These are phyloP conservation scores for Pontederia crassipes DNA, from an alignment of 176 grass and related monocot species.

Conservation along the genomic window DNA sequence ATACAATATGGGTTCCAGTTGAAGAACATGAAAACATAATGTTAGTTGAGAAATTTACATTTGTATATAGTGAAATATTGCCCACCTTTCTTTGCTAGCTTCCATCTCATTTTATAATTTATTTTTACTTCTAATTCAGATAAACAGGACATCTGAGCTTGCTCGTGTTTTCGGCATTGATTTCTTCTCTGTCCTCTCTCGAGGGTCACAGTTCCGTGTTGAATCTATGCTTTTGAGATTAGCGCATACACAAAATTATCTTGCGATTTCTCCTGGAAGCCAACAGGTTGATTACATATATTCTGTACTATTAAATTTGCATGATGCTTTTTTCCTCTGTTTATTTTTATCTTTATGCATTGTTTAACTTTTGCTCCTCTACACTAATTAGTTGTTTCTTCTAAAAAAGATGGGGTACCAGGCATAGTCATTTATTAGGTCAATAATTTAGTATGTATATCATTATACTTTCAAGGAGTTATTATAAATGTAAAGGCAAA, in stretches of 20 bases:
- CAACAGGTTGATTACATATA: constrained; percentile 40
- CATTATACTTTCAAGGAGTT: no score
- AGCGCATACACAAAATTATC: constrained; percentile 93
- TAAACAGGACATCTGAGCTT: constrained; percentile 95
- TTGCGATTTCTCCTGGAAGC: constrained; percentile 91
- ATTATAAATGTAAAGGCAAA: no score
- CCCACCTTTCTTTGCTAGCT: not conserved
- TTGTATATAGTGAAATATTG: no score
- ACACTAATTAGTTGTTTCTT: not conserved
- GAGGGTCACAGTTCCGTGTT: constrained; percentile 92
- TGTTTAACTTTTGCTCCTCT: not conserved
- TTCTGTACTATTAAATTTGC: constrained; percentile 3
- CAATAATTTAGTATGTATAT: no score
- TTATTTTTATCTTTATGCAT: not conserved
- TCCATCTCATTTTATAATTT: not conserved
- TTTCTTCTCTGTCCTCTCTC: constrained; percentile 94
- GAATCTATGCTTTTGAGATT: constrained; percentile 97
- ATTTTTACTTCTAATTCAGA: constrained; percentile 38
- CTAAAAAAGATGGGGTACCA: not conserved
- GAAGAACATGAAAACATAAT: no score
- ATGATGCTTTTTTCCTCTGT: not conserved
- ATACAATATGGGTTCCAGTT: no score
- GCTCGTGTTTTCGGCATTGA: constrained; percentile 96
- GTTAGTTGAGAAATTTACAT: no score
- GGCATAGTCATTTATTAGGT: no score